Evolutionary conservation across 2,329 filamentous ascomycete genomes (phyloP).

Genomic region (Arthrobotrys musiformis): DNA sequence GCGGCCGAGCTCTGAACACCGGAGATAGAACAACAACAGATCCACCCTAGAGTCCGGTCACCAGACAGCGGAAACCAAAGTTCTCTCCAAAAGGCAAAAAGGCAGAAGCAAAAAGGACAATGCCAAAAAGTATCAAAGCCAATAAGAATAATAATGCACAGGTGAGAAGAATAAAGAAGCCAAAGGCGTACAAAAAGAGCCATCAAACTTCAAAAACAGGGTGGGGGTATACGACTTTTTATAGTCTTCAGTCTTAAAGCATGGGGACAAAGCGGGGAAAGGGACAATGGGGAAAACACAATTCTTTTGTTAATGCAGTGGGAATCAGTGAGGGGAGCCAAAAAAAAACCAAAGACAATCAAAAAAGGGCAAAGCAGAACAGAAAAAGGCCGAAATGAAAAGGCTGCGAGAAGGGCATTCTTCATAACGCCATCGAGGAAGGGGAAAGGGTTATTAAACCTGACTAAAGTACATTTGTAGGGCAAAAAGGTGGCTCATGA

Average conservation of each 20-base stretch:
- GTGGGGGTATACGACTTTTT: conserved; percentile 51
- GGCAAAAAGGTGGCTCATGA: background rate
- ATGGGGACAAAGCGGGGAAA: background rate
- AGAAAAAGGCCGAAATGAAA: conserved; percentile 11
- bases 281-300: background rate
- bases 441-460: conserved; percentile 38
- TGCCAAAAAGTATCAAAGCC: background rate
- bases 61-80: conserved; percentile 35
- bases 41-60: conserved; percentile 39
- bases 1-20: background rate
- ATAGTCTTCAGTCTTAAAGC: conserved; percentile 42
- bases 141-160: conserved; percentile 44
- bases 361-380: conserved; percentile 5
- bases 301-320: conserved; percentile 38
- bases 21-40: background rate
- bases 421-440: conserved; percentile 52
- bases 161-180: conserved; percentile 23
- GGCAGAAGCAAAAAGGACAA: background rate
- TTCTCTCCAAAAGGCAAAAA: background rate
- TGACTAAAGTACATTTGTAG: conserved; percentile 20
- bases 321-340: background rate
- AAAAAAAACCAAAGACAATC: too few relatives aligned
- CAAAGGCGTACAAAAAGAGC: background rate
- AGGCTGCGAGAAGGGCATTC: conserved; percentile 24
- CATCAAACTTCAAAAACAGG: conserved; percentile 19